Evolutionary conservation across 768 basidiomycete species (phyloP), one percentile per base, ranked within the genome.

Genomic region (Tylopilus cervinicoccineus): DNA sequence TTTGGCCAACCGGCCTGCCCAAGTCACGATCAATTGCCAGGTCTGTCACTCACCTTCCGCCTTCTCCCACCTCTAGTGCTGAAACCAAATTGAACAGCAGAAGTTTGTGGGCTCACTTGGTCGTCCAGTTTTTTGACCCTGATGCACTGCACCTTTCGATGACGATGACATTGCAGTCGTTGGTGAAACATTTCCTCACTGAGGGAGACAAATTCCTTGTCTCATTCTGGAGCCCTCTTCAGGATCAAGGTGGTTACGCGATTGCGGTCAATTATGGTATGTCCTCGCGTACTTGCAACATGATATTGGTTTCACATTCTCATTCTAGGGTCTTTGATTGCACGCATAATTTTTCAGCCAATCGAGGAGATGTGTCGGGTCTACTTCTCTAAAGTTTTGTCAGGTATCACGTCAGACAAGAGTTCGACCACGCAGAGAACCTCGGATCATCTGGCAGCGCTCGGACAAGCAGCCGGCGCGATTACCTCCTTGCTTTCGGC

Each of bases 151-250:
- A 71, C 19, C 74, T 98, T 6, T 87, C 92, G 0, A 66, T 80
- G 43, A 89, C 86, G 0, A 88, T 98, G 81, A 93, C 92, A 19
- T 75, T 75, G 1, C 96, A 98, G 64, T 92, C 88, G 1, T 54
- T 96, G 3, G 75, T 97, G 53, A 99, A 99, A 65, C 96, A 98
- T 65, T 79, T 97, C 54, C 72, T 99, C 23, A 98, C 95, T 0
- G 96, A 98, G 61, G 93, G 91, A 4, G 96, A 99, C 66, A 92
- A 96, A 60, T 71, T 98, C 37, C 77, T 95, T 11, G 75, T 99
- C 16, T 89, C 90, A 0, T 81, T 79, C 63, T 81, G 91, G 60
- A 93, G 92, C 50, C 83, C 87, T 26, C 70, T 95, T 42, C 73
- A 82, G 38, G 87, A 94, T 63, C 93, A 97, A 67, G 95, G 92